Evolutionary conservation across 2,329 filamentous ascomycete genomes (phyloP), one percentile per base, ranked within the genome.

Genomic region (Fusarium pininemorale): DNA sequence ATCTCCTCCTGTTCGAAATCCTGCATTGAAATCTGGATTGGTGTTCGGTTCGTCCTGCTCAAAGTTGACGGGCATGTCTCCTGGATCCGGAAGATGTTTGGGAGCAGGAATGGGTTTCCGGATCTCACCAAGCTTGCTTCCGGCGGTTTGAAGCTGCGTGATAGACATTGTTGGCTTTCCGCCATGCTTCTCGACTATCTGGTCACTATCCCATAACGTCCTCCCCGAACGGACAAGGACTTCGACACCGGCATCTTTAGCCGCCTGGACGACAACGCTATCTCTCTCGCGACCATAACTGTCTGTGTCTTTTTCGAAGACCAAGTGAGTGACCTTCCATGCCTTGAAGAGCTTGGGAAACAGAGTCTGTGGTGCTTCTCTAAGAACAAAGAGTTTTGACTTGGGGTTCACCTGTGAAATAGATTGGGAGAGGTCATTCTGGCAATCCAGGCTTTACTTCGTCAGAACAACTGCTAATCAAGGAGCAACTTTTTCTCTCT

Each of bases 301-400:
- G 83, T 95, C 93, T 1, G 92, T 94, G 76, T 95, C 93, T 77
- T 92, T 93, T 79, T 95, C 93, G 75, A 94, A 95, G 0, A 94
- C 92, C 10, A 95, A 82, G 81, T 95, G 93, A 0, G 92, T 93
- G 32, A 94, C 90, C 4, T 88, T 87, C 93, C 93, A 95, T 24
- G 88, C 87, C 75, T 90, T 89, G 85, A 94, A 93, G 3, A 95
- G 83, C 80, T 94, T 94, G 4, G 91, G 90, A 7, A 95, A 85
- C 3, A 94, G 81, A 0, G 90, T 93, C 78, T 92, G 91, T 0
- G 93, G 92, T 0, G 88, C 91, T 82, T 94, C 93, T 35, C 93
- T 87, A 22, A 95, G 84, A 30, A 95, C 87, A 70, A 93, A 90
- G 2, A 95, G 87, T 78, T 92, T 92, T 24, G 91, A 93, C 66